Percentiles rank a stretch among this genome's conserved stretches.
These are phyloP conservation scores for Ganoderma sp. DNA, from an alignment of 1,284 basidiomycete genomes.

Conservation along the genomic window DNA sequence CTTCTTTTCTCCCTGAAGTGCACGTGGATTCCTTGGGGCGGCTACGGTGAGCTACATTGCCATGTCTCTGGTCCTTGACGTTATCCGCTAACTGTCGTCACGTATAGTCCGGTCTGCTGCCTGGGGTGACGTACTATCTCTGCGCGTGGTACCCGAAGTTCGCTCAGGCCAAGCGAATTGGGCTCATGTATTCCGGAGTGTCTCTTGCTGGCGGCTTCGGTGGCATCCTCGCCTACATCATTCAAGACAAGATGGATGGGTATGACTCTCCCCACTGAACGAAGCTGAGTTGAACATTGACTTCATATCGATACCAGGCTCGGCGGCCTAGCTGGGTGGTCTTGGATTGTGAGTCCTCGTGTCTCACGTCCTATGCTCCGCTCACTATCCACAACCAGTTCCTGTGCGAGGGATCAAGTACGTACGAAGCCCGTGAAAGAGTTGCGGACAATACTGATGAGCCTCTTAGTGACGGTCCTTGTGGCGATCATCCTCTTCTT, in stretches of 20 bases:
- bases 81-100: slow-evolving; percentile 46
- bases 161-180: slow-evolving; percentile 24
- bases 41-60: slow-evolving; percentile 1
- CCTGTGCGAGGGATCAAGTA: slow-evolving; percentile 10
- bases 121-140: slow-evolving; percentile 56
- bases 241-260: slow-evolving; percentile 18
- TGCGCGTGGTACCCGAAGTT: slow-evolving; percentile 41
- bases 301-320: slow-evolving; percentile 1
- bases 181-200: slow-evolving; percentile 61
- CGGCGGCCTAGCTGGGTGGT: slow-evolving; percentile 14
- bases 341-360: slow-evolving; percentile 11
- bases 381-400: slow-evolving; percentile 4
- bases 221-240: slow-evolving; percentile 17
- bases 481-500: slow-evolving; percentile 10
- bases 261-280: neutral
- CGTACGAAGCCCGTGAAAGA: neutral
- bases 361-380: neutral
- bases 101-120: slow-evolving; percentile 55
- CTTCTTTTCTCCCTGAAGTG: neutral
- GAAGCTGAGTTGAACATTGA: neutral
- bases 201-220: slow-evolving; percentile 50
- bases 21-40: slow-evolving; percentile 16
- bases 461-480: slow-evolving; percentile 3
- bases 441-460: neutral
- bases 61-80: no score